A percentile compares a stretch with the other conserved stretches of the same genome.
These are phyloP conservation scores for Colletotrichum filicis DNA, from an alignment of 2,329 filamentous ascomycete genomes.

Conservation along the genomic window DNA sequence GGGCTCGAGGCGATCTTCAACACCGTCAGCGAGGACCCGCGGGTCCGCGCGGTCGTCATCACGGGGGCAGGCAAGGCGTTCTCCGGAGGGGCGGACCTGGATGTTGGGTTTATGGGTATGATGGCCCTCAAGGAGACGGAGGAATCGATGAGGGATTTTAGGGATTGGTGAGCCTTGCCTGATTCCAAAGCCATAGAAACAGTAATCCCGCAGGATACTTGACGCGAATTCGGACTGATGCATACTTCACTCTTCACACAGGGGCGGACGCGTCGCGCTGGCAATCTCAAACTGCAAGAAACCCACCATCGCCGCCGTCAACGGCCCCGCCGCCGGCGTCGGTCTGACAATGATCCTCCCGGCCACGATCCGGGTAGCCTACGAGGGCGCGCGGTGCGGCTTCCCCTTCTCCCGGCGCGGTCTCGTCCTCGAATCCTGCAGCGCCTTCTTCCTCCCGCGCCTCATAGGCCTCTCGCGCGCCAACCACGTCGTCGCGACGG, in stretches of 20 bases:
- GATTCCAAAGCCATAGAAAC: background rate
- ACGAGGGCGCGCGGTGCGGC: conserved; percentile 71
- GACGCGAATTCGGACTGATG: background rate
- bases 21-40: background rate
- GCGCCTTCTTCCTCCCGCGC: conserved; percentile 77
- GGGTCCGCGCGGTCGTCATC: background rate
- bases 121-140: background rate
- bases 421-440: conserved; percentile 77
- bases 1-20: conserved; percentile 66
- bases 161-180: background rate
- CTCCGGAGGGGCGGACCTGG: background rate
- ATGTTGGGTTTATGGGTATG: background rate
- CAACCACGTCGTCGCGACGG: conserved; percentile 74
- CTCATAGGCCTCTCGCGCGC: conserved; percentile 73
- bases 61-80: background rate
- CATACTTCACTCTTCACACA: conserved; percentile 44
- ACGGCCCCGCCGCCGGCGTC: conserved; percentile 68
- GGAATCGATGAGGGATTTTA: background rate
- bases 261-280: conserved; percentile 63
- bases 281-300: conserved; percentile 67
- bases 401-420: conserved; percentile 81
- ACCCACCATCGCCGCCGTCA: conserved; percentile 68
- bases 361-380: conserved; percentile 63
- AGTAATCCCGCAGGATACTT: background rate
- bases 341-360: conserved; percentile 71